Percentiles rank a stretch among this genome's conserved stretches.
Conservation (phyloP, 106 monocot species). For the Hemerocallis citrina region DNA sequence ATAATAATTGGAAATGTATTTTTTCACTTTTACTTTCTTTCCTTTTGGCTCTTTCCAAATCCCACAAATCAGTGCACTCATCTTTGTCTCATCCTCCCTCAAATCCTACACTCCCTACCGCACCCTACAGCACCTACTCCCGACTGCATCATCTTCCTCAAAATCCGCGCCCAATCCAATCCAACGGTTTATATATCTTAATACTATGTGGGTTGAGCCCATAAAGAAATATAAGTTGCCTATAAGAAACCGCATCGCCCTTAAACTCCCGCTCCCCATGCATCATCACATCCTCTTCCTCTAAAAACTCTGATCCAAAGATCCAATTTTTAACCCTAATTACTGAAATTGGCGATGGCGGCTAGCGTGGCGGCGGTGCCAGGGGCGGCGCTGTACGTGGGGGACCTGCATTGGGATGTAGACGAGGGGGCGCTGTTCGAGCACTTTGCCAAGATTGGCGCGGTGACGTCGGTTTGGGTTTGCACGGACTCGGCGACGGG, state of each 20-base stretch:
- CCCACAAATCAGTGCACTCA: too few species aligned
- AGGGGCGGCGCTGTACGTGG: slow-evolving; percentile 56
- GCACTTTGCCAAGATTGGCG: slow-evolving; percentile 26
- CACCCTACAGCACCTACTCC: too few species aligned
- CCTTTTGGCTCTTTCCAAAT: too few species aligned
- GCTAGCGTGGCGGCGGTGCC: background rate
- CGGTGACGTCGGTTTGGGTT: slow-evolving; percentile 39
- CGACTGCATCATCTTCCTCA: too few species aligned
- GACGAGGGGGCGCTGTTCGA: slow-evolving; percentile 37
- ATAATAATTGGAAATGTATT: too few species aligned
- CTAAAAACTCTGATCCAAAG: background rate
- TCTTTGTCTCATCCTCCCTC: too few species aligned
- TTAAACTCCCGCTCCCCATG: slow-evolving; percentile 11
- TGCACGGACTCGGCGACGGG: slow-evolving; percentile 43
- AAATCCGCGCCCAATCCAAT: too few species aligned
- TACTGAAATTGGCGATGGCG: background rate
- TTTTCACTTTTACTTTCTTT: too few species aligned
- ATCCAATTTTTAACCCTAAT: background rate
- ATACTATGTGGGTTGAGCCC: too few species aligned
- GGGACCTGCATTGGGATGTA: slow-evolving; percentile 51
- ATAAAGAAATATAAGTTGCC: background rate
- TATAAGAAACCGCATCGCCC: background rate
- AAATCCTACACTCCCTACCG: too few species aligned
- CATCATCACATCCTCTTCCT: slow-evolving; percentile 3
- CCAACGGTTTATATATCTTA: too few species aligned